Conservation (phyloP, 2,329 filamentous ascomycete species). For the Cercospora citrullina region DNA sequence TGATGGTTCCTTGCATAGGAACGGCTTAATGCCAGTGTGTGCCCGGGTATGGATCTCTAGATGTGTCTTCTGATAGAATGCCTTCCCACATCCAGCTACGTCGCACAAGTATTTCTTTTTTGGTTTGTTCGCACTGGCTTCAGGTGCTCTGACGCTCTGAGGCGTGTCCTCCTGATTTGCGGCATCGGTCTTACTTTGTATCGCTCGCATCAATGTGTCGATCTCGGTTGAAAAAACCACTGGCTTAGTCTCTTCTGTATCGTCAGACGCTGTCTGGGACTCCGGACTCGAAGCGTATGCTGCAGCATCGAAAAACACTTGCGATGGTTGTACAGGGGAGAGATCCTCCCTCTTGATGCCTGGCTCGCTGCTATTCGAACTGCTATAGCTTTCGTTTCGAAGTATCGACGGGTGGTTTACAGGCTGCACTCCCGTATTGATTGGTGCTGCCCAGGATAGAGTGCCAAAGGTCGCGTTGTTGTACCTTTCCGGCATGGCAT, state of each 20-base stretch:
- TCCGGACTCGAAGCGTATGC: conserved; percentile 34
- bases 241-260: conserved; percentile 41
- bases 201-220: conserved; percentile 84
- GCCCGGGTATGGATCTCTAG: conserved; percentile 84
- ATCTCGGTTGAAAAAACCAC: conserved; percentile 76
- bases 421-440: conserved; percentile 12
- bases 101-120: conserved; percentile 73
- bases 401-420: conserved; percentile 28
- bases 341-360: conserved; percentile 47
- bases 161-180: conserved; percentile 15
- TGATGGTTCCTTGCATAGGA: conserved; percentile 72
- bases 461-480: conserved; percentile 29
- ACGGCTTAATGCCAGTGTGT: conserved; percentile 88
- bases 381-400: conserved; percentile 32
- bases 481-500: conserved; percentile 16
- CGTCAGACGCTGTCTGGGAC: conserved; percentile 49
- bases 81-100: conserved; percentile 72
- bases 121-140: conserved; percentile 31
- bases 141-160: conserved; percentile 6
- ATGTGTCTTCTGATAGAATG: conserved; percentile 89
- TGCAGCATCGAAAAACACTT: conserved; percentile 41
- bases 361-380: conserved; percentile 35
- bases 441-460: conserved; percentile 26
- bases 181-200: conserved; percentile 65
- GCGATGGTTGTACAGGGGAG: conserved; percentile 46